Evolutionary conservation across 176 grass and related monocot species (phyloP), one percentile per base, ranked within the genome.

Genomic region (Bromus sterilis): DNA sequence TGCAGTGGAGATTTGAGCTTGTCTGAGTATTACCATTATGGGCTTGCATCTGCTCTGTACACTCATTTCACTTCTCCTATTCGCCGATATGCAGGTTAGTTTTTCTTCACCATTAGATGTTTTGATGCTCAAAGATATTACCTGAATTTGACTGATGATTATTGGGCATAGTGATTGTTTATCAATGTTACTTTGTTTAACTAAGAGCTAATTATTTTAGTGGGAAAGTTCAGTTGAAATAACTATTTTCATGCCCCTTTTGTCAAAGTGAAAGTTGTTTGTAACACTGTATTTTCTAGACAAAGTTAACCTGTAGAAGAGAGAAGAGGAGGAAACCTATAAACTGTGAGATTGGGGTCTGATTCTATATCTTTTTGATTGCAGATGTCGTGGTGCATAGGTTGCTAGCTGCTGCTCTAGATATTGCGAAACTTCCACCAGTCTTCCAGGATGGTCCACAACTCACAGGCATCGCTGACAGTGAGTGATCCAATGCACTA

Each of bases 41-140:
- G 96, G 53, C 86, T 98, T 73, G 96, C 96, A 56, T 82, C 96
- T 89, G 69, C 88, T 89, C 84, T 95, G 32, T 98, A 98, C 72
- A 98, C 96, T 40, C 92, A 98, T 91, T 98, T 98, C 70, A 98
- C 95, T 42, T 98, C 96, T 86, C 96, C 96, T 37, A 98, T 98
- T 83, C 96, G 96, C 40, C 87, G 96, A 89, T 95, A 98, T 78
- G 95, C 95, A 82, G 95, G 95, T 98, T 69, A 91, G 81, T 88
- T 78, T 73, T 55, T 66, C 25, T 37, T 84, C 11, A 0, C 11
- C 8, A 26, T 56, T 85, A 29, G 33, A 69, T 85, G 30, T 69
- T 69, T 28, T 76, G 18, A 58, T 82, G 76, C 32, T 46, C 72
- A 43, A 59, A 56, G 25, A 42, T 80, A 78, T 70, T 73, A 57